Base-by-base conservation (phyloP, 2,329 filamentous ascomycete species). In the Aureobasidium sp. region DNA sequence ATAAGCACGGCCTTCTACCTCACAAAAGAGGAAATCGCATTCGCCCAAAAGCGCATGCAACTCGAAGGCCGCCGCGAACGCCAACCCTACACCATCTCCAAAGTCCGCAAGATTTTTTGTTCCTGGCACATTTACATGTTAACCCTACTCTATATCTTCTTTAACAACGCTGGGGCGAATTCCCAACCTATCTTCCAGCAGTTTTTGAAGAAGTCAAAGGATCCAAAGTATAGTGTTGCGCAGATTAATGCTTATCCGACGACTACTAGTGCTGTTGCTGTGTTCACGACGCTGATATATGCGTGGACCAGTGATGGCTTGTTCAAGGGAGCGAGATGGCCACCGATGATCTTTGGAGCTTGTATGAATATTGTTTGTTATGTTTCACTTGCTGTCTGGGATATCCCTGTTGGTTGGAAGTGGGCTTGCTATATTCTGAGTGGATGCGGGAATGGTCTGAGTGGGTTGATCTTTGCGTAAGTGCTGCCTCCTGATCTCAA, bases 371-470 rank as follows among this genome's bases (percentile, higher is more conserved):
- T 47, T 8, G 7, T 47, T 4, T 47, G 44, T 5, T 47, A 47
- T 47, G 25, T 47, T 2, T 29, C 21, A 15, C 8, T 47, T 4
- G 75, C 78, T 0, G 69, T 79, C 9, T 83, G 79, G 79, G 68
- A 80, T 48, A 79, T 70, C 63, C 45, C 70, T 53, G 16, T 70
- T 2, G 79, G 78, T 0, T 86, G 81, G 82, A 85, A 84, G 63
- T 89, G 85, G 86, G 76, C 79, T 0, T 87, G 83, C 61, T 87
- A 82, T 64, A 76, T 86, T 11, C 71, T 87, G 0, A 74, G 76
- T 0, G 80, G 80, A 0, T 77, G 73, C 3, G 77, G 77, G 0
- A 76, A 71, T 45, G 80, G 79, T 0, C 66, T 82, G 0, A 78
- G 76, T 21, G 79, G 80, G 7, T 69, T 83, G 4, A 76, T 74